phyloP scores from a whole-genome alignment of 352 stramenopile genomes.

The Pythium plurisporium region DNA sequence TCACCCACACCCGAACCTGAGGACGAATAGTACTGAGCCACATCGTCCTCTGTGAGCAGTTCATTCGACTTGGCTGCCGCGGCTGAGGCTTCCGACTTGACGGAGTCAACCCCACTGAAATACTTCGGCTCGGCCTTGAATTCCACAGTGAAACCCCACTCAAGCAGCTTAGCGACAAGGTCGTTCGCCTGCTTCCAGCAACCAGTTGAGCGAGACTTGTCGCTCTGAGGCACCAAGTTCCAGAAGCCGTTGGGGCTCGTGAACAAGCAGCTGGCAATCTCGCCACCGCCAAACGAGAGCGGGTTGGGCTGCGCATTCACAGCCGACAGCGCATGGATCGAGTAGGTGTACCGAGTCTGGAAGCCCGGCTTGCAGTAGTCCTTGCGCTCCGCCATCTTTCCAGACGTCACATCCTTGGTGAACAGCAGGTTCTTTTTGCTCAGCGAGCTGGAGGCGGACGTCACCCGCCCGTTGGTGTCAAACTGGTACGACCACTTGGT shows the following conservation, averaged over 20 bases:
- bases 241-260: slow-evolving; percentile 18
- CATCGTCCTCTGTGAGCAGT: slow-evolving; percentile 4
- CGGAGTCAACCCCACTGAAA: not conserved
- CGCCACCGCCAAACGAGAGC: not conserved
- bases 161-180: slow-evolving; percentile 15
- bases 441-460: slow-evolving; percentile 1
- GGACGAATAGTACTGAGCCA: slow-evolving; percentile 8
- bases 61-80: slow-evolving; percentile 1
- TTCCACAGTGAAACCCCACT: slow-evolving; percentile 12
- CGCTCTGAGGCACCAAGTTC: slow-evolving; percentile 14
- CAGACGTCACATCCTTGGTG: slow-evolving; percentile 10
- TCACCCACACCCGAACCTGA: slow-evolving; percentile 6
- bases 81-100: not conserved
- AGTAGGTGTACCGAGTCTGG: slow-evolving; percentile 12
- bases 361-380: slow-evolving; percentile 15
- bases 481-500: slow-evolving; percentile 13
- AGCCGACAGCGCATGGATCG: slow-evolving; percentile 6
- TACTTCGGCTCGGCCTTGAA: slow-evolving; percentile 12
- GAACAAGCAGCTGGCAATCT: slow-evolving; percentile 18
- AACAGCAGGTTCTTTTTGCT: slow-evolving; percentile 13
- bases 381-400: slow-evolving; percentile 11
- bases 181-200: slow-evolving; percentile 17
- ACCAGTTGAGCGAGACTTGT: slow-evolving; percentile 7
- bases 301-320: slow-evolving; percentile 5
- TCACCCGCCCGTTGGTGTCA: slow-evolving; percentile 9